Base-by-base conservation (phyloP, 192 early-diverging fungal genomes). In the Paraglomus occultum region DNA sequence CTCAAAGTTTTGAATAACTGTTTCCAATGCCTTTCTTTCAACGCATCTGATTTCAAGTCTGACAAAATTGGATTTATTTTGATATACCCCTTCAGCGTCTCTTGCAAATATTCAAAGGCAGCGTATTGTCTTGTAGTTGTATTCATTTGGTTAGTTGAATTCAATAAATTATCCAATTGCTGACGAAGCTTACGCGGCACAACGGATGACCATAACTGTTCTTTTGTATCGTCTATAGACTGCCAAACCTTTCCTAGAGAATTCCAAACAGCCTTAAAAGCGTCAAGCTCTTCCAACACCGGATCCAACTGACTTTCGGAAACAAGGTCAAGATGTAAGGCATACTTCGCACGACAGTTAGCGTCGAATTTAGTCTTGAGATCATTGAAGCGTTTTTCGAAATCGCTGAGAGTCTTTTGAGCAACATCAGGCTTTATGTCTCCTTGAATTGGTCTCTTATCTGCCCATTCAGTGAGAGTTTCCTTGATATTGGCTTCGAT, bases 1-100 rank as follows among this genome's bases (percentile, higher is more conserved):
- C 89, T 82, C 54, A 98, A 80, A 11, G 79, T 78, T 80, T 94
- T 94, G 76, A 96, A 92, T 45, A 99, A 79, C 75, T 93, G 92
- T 57, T 90, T 88, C 98, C 98, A 99, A 76, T 99, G 98, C 40
- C 98, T 87, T 51, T 98, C 95, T 55, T 94, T 88, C 53, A 99
- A 78, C 1, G 97, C 96, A 62, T 97, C 98, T 0, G 96, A 97
- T 77, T 97, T 97, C 43, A 99, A 84, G 20, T 97, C 96, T 4
- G 88, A 80, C 15, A 98, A 71, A 22, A 93, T 74, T 0, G 86
- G 71, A 77, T 97, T 94, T 22, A 90, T 85, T 80, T 93, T 92
- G 44, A 96, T 79, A 64, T 92, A 85, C 1, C 80, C 76, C 44
- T 90, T 85, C 60, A 99, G 79, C 17, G 85, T 85, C 58, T 95